Conservation (phyloP, 257 asterid genomes). For the Solanum tarijense region DNA sequence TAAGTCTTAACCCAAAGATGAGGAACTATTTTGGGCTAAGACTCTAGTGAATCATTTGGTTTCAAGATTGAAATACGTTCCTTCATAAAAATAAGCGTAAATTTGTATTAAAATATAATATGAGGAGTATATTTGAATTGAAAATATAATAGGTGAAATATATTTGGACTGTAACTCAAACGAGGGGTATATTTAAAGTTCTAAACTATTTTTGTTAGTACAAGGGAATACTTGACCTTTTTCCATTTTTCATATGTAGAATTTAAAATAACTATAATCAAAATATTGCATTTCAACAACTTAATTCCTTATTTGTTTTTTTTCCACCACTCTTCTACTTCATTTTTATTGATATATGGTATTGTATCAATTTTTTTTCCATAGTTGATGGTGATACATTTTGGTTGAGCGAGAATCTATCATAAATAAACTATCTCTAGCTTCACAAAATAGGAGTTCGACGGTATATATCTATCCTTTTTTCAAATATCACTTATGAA, state of each 20-base stretch:
- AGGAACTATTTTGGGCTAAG: too few species aligned
- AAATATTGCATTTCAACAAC: neutral
- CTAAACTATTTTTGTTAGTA: neutral
- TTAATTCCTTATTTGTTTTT: neutral
- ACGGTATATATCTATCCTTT: accelerated
- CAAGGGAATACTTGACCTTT: neutral
- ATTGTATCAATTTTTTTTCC: neutral
- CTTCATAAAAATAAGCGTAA: too few species aligned
- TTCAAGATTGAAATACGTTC: too few species aligned
- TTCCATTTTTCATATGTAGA: neutral
- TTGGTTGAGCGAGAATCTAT: neutral
- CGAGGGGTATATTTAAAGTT: neutral
- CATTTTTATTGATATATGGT: neutral
- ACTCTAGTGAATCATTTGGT: too few species aligned
- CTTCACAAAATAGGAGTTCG: too few species aligned
- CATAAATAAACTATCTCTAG: too few species aligned
- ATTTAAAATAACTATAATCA: neutral
- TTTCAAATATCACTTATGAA: too few species aligned
- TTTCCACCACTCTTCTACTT: neutral
- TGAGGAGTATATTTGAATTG: too few species aligned
- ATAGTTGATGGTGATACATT: neutral
- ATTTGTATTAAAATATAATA: too few species aligned
- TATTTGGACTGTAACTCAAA: neutral
- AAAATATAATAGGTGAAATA: neutral
- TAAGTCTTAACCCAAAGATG: too few species aligned